Conservation (phyloP, 495 filamentous ascomycete species). For the Penicillium fimorum region DNA sequence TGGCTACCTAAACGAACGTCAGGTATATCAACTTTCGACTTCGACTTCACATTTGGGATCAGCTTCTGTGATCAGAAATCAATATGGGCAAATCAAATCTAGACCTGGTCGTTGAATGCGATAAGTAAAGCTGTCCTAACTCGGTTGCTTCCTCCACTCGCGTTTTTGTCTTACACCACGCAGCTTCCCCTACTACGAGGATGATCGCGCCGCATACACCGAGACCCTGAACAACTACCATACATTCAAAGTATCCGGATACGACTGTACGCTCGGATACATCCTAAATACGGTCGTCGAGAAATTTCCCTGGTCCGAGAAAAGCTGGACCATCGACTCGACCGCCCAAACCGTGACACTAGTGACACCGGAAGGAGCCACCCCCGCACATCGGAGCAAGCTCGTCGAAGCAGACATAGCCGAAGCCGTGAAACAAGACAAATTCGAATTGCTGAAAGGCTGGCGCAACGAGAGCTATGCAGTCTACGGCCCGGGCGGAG, state of each 20-base stretch:
- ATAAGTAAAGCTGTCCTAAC: slow-evolving; percentile 47
- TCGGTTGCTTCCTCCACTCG: slow-evolving; percentile 19
- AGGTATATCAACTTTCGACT: background rate
- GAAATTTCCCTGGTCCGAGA: slow-evolving; percentile 52
- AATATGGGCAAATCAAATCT: slow-evolving; percentile 51
- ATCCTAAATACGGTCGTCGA: slow-evolving; percentile 57
- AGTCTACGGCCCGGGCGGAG: slow-evolving; percentile 63
- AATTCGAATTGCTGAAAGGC: slow-evolving; percentile 71
- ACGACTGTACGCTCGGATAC: slow-evolving; percentile 59
- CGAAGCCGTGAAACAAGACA: slow-evolving; percentile 60
- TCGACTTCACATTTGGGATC: background rate
- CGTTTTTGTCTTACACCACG: slow-evolving; percentile 12
- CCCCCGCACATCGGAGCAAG: slow-evolving; percentile 56
- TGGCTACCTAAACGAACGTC: background rate
- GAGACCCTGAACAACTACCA: slow-evolving; percentile 52
- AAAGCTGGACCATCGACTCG: slow-evolving; percentile 52
- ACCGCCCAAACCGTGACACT: slow-evolving; percentile 48
- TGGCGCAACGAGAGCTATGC: slow-evolving; percentile 92
- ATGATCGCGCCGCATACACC: slow-evolving; percentile 50
- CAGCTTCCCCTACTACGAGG: slow-evolving; percentile 69
- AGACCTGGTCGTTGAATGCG: slow-evolving; percentile 57
- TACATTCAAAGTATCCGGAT: slow-evolving; percentile 52
- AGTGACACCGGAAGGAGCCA: slow-evolving; percentile 32
- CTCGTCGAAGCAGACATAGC: slow-evolving; percentile 57
- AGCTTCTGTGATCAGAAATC: background rate